Evolutionary conservation across 1,284 basidiomycete species (phyloP), one percentile per base, ranked within the genome.

Genomic region (Apiotrichum gamsii): DNA sequence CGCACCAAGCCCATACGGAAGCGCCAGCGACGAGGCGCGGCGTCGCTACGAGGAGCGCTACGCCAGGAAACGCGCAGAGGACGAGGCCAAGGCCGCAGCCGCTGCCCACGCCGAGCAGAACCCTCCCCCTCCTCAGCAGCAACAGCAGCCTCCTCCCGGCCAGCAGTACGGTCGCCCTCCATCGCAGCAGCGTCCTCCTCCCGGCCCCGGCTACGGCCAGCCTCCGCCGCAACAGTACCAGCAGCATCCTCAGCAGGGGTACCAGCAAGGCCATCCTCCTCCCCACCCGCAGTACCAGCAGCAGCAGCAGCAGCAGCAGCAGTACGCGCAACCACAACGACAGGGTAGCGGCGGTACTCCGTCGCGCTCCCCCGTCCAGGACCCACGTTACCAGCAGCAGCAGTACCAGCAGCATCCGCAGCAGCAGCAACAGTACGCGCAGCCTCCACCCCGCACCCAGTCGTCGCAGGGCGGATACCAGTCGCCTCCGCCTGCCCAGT

Each of bases 31-130:
- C 45, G 68, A 70, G 50, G 68, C 68, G 5, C 58, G 64, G 37
- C 58, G 68, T 28, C 56, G 68, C 49, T 70, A 70, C 49, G 68
- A 70, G 43, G 68, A 70, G 58, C 49, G 68, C 36, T 70, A 70
- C 49, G 61, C 61, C 3, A 62, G 56, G 51, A 70, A 68, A 47
- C 55, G 52, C 39, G 59, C 57, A 16, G 65, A 67, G 48, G 65
- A 65, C 18, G 62, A 61, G 43, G 62, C 59, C 5, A 56, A 50
- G 41, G 42, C 45, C 13, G 19, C 25, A 10, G 30, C 43, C 51
- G 59, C 38, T 51, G 50, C 45, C 14, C 47, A 47, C 5, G 47
- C 48, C 24, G 50, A 37, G 6, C 28, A 34, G 23, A 36, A 47
- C 15, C 16, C 24, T 45, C 39, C 19, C 6, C 34, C 23, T 15